These are phyloP conservation scores for Hippophae gyantsensis DNA, from an alignment of 306 rosid species.

Conservation along the genomic window DNA sequence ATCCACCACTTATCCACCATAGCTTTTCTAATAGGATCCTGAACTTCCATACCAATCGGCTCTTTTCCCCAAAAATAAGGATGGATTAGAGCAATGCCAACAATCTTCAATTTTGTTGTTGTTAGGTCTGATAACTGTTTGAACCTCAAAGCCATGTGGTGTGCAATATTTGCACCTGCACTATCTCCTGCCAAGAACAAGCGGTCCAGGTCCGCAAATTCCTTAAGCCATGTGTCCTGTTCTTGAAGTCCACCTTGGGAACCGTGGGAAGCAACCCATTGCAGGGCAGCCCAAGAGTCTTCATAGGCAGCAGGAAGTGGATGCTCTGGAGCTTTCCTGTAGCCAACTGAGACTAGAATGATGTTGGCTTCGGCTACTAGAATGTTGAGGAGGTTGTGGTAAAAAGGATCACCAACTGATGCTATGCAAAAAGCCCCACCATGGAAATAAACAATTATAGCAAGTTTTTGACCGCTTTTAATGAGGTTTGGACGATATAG, in stretches of 20 bases:
- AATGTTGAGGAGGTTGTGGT: conserved; percentile 59
- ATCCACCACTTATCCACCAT: conserved; percentile 88
- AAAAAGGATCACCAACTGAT: conserved; percentile 50
- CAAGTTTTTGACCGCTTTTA: conserved; percentile 26
- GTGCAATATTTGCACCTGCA: conserved; percentile 67
- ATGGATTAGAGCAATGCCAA: conserved; percentile 46
- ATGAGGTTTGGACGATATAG: conserved; percentile 36
- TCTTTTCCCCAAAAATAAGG: conserved; percentile 83
- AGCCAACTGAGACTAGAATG: conserved; percentile 46
- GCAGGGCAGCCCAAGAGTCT: conserved; percentile 63
- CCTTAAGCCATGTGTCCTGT: conserved; percentile 44
- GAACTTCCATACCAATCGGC: conserved; percentile 49
- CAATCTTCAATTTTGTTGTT: conserved; percentile 20
- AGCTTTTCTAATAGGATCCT: conserved; percentile 30
- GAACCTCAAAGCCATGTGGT: conserved; percentile 40
- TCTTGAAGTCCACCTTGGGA: background rate
- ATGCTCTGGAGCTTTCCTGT: conserved; percentile 68
- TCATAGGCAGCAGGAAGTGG: conserved; percentile 63
- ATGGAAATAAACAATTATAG: conserved; percentile 56
- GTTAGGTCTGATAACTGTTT: conserved; percentile 7
- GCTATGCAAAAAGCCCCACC: conserved; percentile 75
- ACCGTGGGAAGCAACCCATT: conserved; percentile 43
- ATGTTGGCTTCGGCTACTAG: conserved; percentile 46
- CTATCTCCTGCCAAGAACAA: conserved; percentile 75
- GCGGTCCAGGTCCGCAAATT: conserved; percentile 31